phyloP scores from a whole-genome alignment of 257 asterid species.

The Paraleonurus japonicus region DNA sequence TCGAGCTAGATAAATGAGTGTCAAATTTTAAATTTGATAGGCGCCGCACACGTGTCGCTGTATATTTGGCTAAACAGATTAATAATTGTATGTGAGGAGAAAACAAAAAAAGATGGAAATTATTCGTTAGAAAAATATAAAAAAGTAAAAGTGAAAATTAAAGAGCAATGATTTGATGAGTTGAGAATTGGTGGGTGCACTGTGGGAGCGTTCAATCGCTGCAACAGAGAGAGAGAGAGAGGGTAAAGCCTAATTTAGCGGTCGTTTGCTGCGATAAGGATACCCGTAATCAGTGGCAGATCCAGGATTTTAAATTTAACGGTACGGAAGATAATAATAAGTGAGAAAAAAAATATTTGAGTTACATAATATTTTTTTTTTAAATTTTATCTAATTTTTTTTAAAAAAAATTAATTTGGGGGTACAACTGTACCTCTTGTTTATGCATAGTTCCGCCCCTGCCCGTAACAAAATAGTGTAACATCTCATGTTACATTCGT shows the following conservation, averaged over 20 bases:
- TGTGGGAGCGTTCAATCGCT: not conserved
- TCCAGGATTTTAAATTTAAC: too few relatives aligned
- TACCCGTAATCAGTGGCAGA: too few relatives aligned
- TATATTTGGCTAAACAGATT: not conserved
- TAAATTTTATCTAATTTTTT: too few relatives aligned
- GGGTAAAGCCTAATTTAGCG: slow-evolving; percentile 9
- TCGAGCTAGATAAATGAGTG: not conserved
- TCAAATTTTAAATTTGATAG: not conserved
- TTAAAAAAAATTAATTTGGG: too few relatives aligned
- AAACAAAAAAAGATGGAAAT: not conserved
- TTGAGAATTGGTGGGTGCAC: not conserved
- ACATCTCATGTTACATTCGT: too few relatives aligned
- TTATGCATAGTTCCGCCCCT: too few relatives aligned
- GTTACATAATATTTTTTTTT: too few relatives aligned
- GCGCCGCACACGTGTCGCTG: not conserved
- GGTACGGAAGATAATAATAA: too few relatives aligned
- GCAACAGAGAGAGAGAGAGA: not conserved
- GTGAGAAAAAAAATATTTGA: too few relatives aligned
- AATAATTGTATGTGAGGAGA: not conserved
- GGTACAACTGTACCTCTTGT: too few relatives aligned
- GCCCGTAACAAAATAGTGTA: too few relatives aligned
- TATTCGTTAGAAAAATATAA: not conserved
- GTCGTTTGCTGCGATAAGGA: too few relatives aligned
- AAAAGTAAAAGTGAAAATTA: not conserved
- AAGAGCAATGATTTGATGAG: slow-evolving; percentile 2